Evolutionary conservation across 1,284 basidiomycete species (phyloP).

Genomic region (Mycena sp.): DNA sequence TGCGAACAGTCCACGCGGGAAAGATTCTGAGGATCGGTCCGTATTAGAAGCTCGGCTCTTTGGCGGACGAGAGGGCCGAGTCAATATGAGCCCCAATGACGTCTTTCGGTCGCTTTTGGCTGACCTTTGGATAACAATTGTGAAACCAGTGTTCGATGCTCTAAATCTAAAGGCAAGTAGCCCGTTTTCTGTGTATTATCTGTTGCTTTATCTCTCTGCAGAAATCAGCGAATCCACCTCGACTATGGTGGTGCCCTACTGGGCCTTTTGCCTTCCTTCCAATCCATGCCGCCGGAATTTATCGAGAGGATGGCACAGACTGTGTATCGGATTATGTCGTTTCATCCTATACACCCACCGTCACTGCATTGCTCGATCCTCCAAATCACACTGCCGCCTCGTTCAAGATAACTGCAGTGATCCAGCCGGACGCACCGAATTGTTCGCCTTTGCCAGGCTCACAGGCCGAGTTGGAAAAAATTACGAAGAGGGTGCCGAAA

Average conservation of each 20-base stretch:
- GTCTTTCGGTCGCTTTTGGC: too few species aligned
- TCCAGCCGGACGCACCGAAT: not conserved
- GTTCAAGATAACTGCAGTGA: conserved; percentile 11
- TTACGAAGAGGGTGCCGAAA: not conserved
- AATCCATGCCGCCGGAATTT: conserved; percentile 36
- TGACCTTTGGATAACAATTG: too few species aligned
- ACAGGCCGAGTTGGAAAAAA: not conserved
- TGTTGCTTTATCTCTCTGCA: too few species aligned
- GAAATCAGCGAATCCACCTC: conserved; percentile 15
- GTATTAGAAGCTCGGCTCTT: too few species aligned
- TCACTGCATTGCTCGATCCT: conserved; percentile 2
- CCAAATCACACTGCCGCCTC: too few species aligned
- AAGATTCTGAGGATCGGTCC: too few species aligned
- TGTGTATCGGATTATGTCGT: conserved; percentile 30
- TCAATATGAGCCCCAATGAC: too few species aligned
- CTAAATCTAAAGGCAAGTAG: too few species aligned
- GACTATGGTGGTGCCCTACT: conserved; percentile 39
- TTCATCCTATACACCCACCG: conserved; percentile 37
- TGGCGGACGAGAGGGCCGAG: too few species aligned
- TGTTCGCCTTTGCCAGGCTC: not conserved
- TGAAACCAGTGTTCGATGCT: too few species aligned
- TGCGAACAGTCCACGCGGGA: too few species aligned
- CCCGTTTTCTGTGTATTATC: too few species aligned
- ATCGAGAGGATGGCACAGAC: not conserved
- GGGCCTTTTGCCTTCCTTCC: conserved; percentile 34